Evolutionary conservation across 345 rosid genomes (phyloP), one percentile per base, ranked within the genome.

Genomic region (Geranium brycei): DNA sequence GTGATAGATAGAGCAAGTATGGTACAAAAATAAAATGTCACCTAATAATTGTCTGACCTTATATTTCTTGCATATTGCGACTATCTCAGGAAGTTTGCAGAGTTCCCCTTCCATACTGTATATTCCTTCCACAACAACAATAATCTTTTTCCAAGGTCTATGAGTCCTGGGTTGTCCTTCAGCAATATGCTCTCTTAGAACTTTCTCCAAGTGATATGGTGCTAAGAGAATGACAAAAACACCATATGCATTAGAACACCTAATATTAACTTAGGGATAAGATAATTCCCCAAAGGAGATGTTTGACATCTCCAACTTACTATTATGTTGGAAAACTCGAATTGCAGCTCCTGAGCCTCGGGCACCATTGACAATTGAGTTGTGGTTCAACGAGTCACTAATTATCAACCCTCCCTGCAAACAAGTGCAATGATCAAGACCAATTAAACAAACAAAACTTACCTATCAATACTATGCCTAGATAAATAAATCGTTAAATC

Each of bases 61-160:
- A 71, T 86, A 93, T 64, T 86, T 90, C 71, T 90, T 93, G 87
- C 97, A 93, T 53, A 93, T 78, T 5, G 96, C 83, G 59, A 88
- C 80, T 64, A 93, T 81, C 75, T 93, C 99, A 19, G 99, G 99
- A 35, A 93, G 87, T 66, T 86, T 79, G 78, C 97, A 88, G 59
- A 93, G 74, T 61, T 90, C 91, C 51, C 97, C 97, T 78, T 93
- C 97, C 97, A 93, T 93, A 70, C 97, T 90, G 72, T 90, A 93
- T 64, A 88, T 90, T 28, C 99, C 99, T 77, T 93, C 97, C 11
- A 90, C 85, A 3, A 93, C 69, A 40, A 90, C 91, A 14, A 93
- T 76, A 38, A 90, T 93, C 85, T 93, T 88, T 83, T 86, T 93
- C 97, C 99, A 93, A 0, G 97, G 96, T 70, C 95, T 81, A 69